phyloP scores from a whole-genome alignment of 768 basidiomycete genomes.

The Suillus ampliporus region DNA sequence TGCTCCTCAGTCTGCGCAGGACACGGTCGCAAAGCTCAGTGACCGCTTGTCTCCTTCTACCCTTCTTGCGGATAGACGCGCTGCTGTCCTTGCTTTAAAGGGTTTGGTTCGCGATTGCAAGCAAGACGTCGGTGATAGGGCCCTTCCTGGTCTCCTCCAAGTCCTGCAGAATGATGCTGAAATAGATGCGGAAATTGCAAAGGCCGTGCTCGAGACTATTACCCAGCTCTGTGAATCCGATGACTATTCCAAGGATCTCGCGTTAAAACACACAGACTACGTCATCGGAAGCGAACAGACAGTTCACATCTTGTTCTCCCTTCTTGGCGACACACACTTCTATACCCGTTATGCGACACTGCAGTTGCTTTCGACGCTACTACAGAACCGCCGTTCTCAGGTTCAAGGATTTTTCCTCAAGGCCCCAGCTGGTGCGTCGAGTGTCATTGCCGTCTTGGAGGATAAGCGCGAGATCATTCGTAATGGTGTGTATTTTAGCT shows the following conservation, averaged over 20 bases:
- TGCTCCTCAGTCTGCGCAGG: conserved; percentile 79
- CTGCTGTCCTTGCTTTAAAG: conserved; percentile 92
- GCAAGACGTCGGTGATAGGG: conserved; percentile 81
- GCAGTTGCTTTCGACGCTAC: conserved; percentile 78
- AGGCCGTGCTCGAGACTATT: conserved; percentile 91
- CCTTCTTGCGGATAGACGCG: conserved; percentile 88
- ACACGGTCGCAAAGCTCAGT: conserved; percentile 87
- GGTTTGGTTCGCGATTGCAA: conserved; percentile 92
- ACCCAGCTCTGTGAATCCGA: conserved; percentile 83
- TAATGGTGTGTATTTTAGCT: conserved; percentile 62
- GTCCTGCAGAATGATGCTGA: conserved; percentile 88
- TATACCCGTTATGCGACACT: conserved; percentile 86
- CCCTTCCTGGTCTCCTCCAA: conserved; percentile 78
- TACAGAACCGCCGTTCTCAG: conserved; percentile 79
- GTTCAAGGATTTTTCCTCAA: conserved; percentile 94
- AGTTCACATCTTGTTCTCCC: conserved; percentile 73
- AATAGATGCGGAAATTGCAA: conserved; percentile 90
- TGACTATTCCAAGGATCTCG: conserved; percentile 66
- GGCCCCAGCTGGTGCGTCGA: conserved; percentile 75
- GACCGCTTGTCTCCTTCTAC: conserved; percentile 91
- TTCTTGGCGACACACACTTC: conserved; percentile 79
- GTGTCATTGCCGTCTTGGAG: conserved; percentile 76
- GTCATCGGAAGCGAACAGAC: conserved; percentile 76
- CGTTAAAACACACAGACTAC: conserved; percentile 81
- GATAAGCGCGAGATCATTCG: conserved; percentile 89